Evolutionary conservation across 495 filamentous ascomycete genomes (phyloP).

Genomic region (Monascus purpureus): DNA sequence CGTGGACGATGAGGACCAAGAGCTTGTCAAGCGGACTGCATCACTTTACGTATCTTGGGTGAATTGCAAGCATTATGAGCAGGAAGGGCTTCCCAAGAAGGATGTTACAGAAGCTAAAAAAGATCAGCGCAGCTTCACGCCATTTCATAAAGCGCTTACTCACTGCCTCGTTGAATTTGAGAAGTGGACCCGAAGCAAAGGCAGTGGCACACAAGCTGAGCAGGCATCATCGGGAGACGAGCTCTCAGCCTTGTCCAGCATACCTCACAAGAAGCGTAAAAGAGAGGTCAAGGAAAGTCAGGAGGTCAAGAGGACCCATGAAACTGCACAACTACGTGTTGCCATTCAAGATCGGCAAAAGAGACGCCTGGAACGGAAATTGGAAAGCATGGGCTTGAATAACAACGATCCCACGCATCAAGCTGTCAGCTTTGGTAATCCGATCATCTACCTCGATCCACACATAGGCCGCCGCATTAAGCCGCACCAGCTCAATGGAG

Average conservation of each 20-base stretch:
- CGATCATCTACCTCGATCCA: slow-evolving; percentile 38
- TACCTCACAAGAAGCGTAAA: slow-evolving; percentile 32
- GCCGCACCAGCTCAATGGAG: slow-evolving; percentile 50
- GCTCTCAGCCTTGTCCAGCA: slow-evolving; percentile 1
- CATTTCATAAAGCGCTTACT: slow-evolving; percentile 13
- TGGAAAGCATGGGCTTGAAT: slow-evolving; percentile 22
- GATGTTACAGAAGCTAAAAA: slow-evolving; percentile 7
- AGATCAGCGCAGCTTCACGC: slow-evolving; percentile 8
- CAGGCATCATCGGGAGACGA: slow-evolving; percentile 1
- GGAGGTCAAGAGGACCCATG: slow-evolving; percentile 31
- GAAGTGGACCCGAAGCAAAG: slow-evolving; percentile 1
- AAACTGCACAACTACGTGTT: slow-evolving; percentile 27
- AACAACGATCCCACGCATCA: slow-evolving; percentile 33
- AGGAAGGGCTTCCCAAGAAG: slow-evolving; percentile 7
- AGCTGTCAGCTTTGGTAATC: slow-evolving; percentile 58
- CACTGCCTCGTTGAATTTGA: slow-evolving; percentile 8
- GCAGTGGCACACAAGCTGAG: background rate
- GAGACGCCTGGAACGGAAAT: slow-evolving; percentile 25
- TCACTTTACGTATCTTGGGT: slow-evolving; percentile 28
- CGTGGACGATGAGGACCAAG: slow-evolving; percentile 4
- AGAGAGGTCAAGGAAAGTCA: slow-evolving; percentile 30
- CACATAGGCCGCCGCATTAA: slow-evolving; percentile 36
- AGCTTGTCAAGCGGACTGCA: slow-evolving; percentile 16
- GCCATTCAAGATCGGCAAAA: slow-evolving; percentile 36
- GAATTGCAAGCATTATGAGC: slow-evolving; percentile 11